These are phyloP conservation scores for Thermoascus crustaceus DNA, from an alignment of 2,329 filamentous ascomycete species.

Conservation along the genomic window DNA sequence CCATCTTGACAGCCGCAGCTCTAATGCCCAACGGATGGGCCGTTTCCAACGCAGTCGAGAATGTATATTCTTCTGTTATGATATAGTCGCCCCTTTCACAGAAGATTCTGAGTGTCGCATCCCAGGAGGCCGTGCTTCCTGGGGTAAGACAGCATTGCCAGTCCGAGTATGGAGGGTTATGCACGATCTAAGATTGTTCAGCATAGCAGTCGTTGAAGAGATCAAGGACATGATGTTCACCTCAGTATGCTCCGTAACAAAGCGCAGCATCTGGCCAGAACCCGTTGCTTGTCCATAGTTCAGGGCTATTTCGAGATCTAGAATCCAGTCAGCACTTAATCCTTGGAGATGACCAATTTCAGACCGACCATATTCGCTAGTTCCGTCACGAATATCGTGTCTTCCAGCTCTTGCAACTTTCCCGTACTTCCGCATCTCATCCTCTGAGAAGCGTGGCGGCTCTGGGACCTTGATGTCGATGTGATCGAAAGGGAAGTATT, in stretches of 20 bases:
- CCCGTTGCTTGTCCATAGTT: constrained; percentile 90
- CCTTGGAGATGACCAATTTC: neutral
- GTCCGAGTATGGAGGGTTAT: constrained; percentile 78
- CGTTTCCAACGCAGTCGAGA: constrained; percentile 65
- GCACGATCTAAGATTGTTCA: constrained; percentile 51
- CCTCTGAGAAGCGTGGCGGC: constrained; percentile 61
- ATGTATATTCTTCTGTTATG: constrained; percentile 85
- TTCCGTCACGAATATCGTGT: constrained; percentile 62
- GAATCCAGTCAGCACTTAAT: constrained; percentile 8
- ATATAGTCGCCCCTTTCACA: constrained; percentile 67
- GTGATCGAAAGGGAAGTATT: constrained; percentile 86
- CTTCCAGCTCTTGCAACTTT: constrained; percentile 63
- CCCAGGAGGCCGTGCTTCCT: constrained; percentile 78
- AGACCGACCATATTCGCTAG: constrained; percentile 8
- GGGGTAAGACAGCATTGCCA: constrained; percentile 79
- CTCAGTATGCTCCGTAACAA: constrained; percentile 91
- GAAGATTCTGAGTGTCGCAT: constrained; percentile 77
- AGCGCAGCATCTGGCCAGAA: constrained; percentile 78
- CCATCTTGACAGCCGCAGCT: constrained; percentile 55
- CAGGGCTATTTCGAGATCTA: constrained; percentile 76
- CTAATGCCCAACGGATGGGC: constrained; percentile 55
- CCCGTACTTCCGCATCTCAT: constrained; percentile 54
- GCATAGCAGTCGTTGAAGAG: neutral
- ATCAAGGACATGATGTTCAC: constrained; percentile 17
- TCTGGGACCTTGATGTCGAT: constrained; percentile 66